phyloP scores from a whole-genome alignment of 768 basidiomycete genomes.

The Mycena chlorophos region DNA sequence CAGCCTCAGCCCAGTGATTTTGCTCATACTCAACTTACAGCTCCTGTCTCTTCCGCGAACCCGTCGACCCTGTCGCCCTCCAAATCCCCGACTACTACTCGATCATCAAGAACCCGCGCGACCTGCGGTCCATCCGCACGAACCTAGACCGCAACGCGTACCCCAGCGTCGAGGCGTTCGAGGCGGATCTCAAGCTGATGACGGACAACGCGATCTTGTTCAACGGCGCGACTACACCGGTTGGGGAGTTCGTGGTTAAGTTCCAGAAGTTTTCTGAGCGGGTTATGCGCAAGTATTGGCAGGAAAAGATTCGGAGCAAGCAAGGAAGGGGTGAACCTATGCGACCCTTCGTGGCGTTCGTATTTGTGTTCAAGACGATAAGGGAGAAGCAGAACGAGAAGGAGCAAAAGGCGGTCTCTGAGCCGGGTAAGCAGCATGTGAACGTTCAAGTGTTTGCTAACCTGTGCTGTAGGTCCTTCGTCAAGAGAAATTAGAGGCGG shows the following conservation, averaged over 20 bases:
- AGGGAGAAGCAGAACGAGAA: background rate
- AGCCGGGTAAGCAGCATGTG: background rate
- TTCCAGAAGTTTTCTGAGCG: constrained; percentile 56
- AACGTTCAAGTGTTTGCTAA: background rate
- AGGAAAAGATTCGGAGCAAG: too few relatives aligned
- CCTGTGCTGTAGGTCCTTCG: too few relatives aligned
- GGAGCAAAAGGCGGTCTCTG: background rate
- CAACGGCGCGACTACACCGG: constrained; percentile 80
- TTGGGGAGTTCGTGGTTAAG: constrained; percentile 58
- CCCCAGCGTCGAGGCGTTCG: constrained; percentile 72
- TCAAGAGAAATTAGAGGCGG: too few relatives aligned
- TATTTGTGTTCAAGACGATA: background rate
- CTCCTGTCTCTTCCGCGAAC: too few relatives aligned
- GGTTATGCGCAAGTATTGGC: too few relatives aligned
- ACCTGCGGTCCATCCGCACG: constrained; percentile 76
- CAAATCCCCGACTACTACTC: too few relatives aligned
- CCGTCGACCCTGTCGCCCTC: too few relatives aligned
- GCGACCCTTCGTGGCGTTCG: background rate
- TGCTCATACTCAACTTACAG: too few relatives aligned
- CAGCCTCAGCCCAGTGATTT: too few relatives aligned
- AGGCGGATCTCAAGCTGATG: constrained; percentile 88
- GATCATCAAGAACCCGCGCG: constrained; percentile 90
- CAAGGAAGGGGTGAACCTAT: background rate
- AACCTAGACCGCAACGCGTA: constrained; percentile 85
- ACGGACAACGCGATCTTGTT: constrained; percentile 84